Conservation (phyloP, 129 eudicot genomes). For the Pseudognaphalium luteoalbum region DNA sequence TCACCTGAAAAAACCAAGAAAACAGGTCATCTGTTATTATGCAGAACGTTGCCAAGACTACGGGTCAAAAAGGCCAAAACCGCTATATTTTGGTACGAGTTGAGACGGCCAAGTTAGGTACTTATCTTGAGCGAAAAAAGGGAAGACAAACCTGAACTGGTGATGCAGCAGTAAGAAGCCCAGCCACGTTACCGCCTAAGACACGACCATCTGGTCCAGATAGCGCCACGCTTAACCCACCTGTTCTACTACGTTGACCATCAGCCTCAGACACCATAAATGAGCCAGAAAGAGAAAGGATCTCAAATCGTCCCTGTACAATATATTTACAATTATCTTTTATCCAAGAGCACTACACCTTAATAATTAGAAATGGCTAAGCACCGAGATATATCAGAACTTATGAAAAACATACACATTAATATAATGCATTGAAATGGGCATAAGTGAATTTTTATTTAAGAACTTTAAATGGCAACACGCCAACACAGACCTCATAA, state of each 20-base stretch:
- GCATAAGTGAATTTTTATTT: background rate
- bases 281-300: constrained; percentile 59
- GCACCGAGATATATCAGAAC: background rate
- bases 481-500: constrained; percentile 42
- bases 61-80: too few relatives aligned
- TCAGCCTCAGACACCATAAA: constrained; percentile 48
- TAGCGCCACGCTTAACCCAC: constrained; percentile 57
- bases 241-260: constrained; percentile 48
- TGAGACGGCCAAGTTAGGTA: background rate
- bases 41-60: background rate
- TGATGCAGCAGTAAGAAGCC: constrained; percentile 65
- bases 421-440: background rate
- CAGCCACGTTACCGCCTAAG: constrained; percentile 80
- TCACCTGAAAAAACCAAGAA: constrained; percentile 35
- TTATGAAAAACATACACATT: background rate
- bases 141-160: constrained; percentile 60
- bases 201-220: constrained; percentile 70
- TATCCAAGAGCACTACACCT: background rate
- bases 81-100: too few relatives aligned
- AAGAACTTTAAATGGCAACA: background rate
- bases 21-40: background rate
- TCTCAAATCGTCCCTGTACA: constrained; percentile 66
- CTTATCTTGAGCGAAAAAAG: background rate
- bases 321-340: background rate
- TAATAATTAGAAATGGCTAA: background rate